phyloP scores from a whole-genome alignment of 2,329 filamentous ascomycete species.

The Chaetomium globosum region DNA sequence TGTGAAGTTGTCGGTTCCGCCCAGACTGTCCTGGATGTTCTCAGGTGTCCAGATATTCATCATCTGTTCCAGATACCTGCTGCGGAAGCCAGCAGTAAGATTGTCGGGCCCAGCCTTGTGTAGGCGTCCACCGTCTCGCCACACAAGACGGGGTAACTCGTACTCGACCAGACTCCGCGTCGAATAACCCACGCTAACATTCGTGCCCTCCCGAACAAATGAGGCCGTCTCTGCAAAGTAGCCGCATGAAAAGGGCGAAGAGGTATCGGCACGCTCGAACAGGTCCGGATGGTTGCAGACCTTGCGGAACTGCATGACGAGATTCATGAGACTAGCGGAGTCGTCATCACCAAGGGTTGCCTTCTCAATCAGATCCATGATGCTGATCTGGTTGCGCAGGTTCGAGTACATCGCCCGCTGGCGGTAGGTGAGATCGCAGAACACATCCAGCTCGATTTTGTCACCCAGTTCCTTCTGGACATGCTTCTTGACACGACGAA shows the following conservation, averaged over 20 bases:
- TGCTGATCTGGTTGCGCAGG: constrained; percentile 93
- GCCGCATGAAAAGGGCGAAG: constrained; percentile 79
- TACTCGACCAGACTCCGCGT: constrained; percentile 85
- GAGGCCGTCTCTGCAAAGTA: constrained; percentile 94
- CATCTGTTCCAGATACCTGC: constrained; percentile 74
- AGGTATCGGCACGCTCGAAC: constrained; percentile 91
- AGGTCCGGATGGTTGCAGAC: constrained; percentile 98
- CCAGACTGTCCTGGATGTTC: constrained; percentile 67
- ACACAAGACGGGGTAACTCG: constrained; percentile 77
- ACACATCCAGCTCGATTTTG: constrained; percentile 96
- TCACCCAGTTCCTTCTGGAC: constrained; percentile 98
- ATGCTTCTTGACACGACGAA: constrained; percentile 99
- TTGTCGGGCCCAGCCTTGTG: constrained; percentile 75
- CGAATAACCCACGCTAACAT: constrained; percentile 82
- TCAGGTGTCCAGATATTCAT: constrained; percentile 91
- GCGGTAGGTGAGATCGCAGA: constrained; percentile 94
- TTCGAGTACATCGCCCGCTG: constrained; percentile 93
- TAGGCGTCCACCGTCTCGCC: constrained; percentile 76
- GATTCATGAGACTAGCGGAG: constrained; percentile 94
- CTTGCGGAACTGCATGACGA: constrained; percentile 99
- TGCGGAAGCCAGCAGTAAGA: constrained; percentile 73
- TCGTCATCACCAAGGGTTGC: constrained; percentile 93
- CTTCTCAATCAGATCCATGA: constrained; percentile 98
- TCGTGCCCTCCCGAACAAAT: constrained; percentile 84
- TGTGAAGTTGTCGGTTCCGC: constrained; percentile 71